Base-by-base conservation (phyloP, 345 rosid genomes). In the Mallotus nudiflorus region DNA sequence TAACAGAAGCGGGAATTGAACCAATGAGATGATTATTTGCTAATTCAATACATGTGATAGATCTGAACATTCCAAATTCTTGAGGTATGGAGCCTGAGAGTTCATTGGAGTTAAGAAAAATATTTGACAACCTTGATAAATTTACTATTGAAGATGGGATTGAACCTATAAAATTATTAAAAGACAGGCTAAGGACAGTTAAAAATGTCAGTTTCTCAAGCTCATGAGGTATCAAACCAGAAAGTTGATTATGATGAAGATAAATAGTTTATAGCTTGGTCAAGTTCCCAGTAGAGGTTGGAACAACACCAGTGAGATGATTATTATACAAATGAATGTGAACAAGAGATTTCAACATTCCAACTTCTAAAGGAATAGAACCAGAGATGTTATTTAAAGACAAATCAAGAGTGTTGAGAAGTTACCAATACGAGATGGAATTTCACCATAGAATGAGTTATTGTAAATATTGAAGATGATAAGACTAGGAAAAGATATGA, bases 401-500 rank as follows among this genome's bases (percentile, higher is more conserved):
- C 29, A 10, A 2, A 33, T 20, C 6, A 55, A 2, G 6, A 8
- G 0, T 3, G 62, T 79, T 75, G 44, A 9, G 19, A 19, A 62
- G 9, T 39, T 9, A 9, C 42, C 42, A 9, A 79, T 49, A 0
- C 28, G 4, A 0, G 76, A 22, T 29, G 82, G 80, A 55, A 75
- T 46, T 52, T 25, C 45, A 5, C 82, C 80, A 6, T 9, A 19
- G 13, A 79, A 4, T 2, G 57, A 53, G 35, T 55, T 55, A 33
- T 55, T 55, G 18, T 10, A 1, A 5, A 55, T 5, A 13, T 25
- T 27, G n/a, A 79, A 51, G 24, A 14, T 8, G 22, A 24, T 18
- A 0, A 79, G 62, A 42, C 51, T 44, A 6, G 80, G 71, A 24
- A 79, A 68, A 33, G 80, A 75, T 5, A 70, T 67, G 70, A 79